Percentiles rank a stretch among this genome's conserved stretches.
Conservation (phyloP, 495 filamentous ascomycete species). For the Cercophora newfieldiana region DNA sequence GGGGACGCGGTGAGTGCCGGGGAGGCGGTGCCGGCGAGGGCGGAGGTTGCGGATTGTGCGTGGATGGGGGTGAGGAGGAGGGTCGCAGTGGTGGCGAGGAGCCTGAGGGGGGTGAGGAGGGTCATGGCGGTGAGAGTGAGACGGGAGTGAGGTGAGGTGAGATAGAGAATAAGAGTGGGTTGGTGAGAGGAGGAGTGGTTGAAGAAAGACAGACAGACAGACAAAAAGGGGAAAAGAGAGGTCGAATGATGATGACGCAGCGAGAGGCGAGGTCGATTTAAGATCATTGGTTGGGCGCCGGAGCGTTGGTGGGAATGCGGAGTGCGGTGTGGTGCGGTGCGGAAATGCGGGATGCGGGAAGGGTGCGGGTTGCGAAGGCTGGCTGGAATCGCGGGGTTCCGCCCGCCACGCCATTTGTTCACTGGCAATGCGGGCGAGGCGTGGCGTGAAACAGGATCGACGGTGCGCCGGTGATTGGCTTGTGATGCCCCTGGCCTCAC, state of each 20-base stretch:
- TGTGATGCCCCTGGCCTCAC: neutral
- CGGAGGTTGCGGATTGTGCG: neutral
- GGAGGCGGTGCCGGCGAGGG: neutral
- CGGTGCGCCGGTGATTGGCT: neutral
- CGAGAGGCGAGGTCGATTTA: neutral
- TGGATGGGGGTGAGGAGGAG: neutral
- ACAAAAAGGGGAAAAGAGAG: no score
- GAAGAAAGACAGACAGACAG: neutral
- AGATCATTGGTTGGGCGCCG: neutral
- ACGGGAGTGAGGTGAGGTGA: neutral
- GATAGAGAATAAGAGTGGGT: neutral
- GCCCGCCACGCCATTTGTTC: neutral
- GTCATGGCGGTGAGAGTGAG: neutral
- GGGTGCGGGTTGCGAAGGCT: neutral
- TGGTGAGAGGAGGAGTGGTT: neutral
- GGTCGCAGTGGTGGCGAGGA: no score
- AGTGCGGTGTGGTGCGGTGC: neutral
- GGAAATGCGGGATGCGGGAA: neutral
- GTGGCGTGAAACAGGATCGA: neutral
- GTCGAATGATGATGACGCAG: neutral
- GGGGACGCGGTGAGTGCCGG: neutral
- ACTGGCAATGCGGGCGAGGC: neutral
- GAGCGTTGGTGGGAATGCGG: neutral
- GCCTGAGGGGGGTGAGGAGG: no score
- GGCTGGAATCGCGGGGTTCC: neutral